phyloP scores from a whole-genome alignment of 306 rosid species.

The Amphicarpaea edgeworthii region DNA sequence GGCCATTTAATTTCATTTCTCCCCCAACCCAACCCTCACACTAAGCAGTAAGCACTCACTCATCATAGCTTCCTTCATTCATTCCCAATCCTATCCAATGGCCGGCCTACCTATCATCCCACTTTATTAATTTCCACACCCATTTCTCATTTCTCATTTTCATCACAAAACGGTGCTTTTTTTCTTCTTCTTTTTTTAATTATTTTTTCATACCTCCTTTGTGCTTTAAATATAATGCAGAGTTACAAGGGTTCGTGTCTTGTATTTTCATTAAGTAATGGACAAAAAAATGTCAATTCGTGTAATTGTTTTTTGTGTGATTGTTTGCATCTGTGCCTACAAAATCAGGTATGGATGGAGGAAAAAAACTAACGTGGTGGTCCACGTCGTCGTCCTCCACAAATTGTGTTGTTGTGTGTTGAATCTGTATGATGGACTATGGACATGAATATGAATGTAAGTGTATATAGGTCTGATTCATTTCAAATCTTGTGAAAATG shows the following conservation, averaged over 20 bases:
- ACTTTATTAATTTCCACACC: constrained; percentile 29
- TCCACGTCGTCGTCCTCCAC: constrained; percentile 41
- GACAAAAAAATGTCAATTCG: background rate
- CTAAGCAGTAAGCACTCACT: too few relatives aligned
- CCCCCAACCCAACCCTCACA: background rate
- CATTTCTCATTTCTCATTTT: background rate
- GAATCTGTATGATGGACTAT: constrained; percentile 34
- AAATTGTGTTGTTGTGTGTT: constrained; percentile 15
- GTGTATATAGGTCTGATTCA: constrained; percentile 20
- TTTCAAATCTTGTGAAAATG: constrained; percentile 41
- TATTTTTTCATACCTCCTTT: background rate
- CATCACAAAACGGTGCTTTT: background rate
- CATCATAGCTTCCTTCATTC: constrained; percentile 26
- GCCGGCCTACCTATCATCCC: constrained; percentile 41
- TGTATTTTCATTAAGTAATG: too few relatives aligned
- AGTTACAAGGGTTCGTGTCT: too few relatives aligned
- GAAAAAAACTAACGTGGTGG: constrained; percentile 33
- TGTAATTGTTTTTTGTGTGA: background rate
- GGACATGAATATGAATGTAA: constrained; percentile 16
- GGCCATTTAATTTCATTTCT: constrained; percentile 32
- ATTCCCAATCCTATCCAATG: constrained; percentile 10
- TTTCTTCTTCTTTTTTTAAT: background rate
- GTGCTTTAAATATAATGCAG: background rate
- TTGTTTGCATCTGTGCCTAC: background rate
- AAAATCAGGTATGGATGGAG: background rate